A percentile compares a stretch with the other conserved stretches of the same genome.
phyloP scores from a whole-genome alignment of 176 grass and related monocot genomes.

The Lolium multiflorum region DNA sequence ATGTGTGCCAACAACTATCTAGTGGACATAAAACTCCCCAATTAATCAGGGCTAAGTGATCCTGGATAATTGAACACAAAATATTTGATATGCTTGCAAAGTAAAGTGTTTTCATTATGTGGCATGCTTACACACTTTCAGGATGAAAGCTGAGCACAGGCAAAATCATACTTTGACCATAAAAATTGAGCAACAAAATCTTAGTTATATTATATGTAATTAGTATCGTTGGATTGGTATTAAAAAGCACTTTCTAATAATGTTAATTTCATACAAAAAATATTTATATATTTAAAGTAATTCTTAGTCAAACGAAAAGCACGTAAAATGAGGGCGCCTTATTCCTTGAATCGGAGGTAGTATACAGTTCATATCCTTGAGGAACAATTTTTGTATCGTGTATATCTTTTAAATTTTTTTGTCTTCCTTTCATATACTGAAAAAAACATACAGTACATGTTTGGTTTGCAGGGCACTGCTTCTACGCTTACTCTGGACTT shows the following conservation, averaged over 20 bases:
- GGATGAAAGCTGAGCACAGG: not conserved
- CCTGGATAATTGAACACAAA: not conserved
- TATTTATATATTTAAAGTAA: no score
- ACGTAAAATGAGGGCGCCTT: no score
- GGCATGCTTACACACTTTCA: not conserved
- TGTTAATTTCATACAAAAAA: no score
- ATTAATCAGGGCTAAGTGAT: not conserved
- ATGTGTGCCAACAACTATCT: conserved; percentile 9
- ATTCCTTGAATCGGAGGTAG: no score
- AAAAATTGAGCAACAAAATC: no score
- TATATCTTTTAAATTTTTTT: not conserved
- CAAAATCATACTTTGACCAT: no score
- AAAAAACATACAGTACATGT: not conserved
- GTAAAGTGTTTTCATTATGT: not conserved
- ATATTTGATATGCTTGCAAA: not conserved
- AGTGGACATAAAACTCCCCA: not conserved
- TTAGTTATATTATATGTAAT: no score
- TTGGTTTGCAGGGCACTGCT: not conserved
- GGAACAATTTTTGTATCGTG: no score
- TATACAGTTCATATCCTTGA: not conserved
- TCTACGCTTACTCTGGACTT: not conserved
- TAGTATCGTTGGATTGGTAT: no score
- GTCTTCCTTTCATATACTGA: not conserved
- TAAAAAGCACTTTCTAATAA: no score
- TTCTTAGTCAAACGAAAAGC: no score